These are phyloP conservation scores for Ascochyta clinopodiicola DNA, from an alignment of 2,329 filamentous ascomycete genomes.

Conservation along the genomic window DNA sequence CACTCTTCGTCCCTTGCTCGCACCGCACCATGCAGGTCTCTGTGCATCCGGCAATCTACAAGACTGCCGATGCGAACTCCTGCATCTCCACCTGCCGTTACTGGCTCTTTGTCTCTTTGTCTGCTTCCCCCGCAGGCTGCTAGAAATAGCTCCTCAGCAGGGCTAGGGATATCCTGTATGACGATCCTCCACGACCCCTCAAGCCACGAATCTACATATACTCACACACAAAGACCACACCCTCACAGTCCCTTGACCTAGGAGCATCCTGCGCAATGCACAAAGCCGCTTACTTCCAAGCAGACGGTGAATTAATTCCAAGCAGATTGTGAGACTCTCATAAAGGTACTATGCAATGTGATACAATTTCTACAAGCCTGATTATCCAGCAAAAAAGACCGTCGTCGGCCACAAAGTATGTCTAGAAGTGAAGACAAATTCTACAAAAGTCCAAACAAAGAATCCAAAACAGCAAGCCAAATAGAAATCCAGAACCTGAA, in stretches of 20 bases:
- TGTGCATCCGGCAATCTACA: neutral
- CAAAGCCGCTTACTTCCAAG: no score
- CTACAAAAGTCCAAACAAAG: neutral
- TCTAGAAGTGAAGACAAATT: slow-evolving; percentile 4
- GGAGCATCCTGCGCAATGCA: neutral
- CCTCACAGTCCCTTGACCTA: neutral
- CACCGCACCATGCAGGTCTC: neutral
- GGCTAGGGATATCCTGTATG: neutral
- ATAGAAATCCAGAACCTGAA: slow-evolving; percentile 20
- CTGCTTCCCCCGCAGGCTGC: neutral
- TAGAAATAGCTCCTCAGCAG: neutral
- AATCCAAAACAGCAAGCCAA: neutral
- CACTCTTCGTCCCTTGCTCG: slow-evolving; percentile 6
- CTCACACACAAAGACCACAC: neutral
- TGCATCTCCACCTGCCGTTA: neutral
- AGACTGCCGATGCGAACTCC: slow-evolving; percentile 1
- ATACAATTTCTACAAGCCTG: slow-evolving; percentile 14
- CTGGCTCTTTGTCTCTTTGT: neutral
- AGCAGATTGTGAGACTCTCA: no score
- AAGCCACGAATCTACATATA: neutral
- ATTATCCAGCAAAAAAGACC: slow-evolving; percentile 13
- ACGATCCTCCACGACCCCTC: neutral
- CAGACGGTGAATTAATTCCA: no score
- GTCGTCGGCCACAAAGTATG: slow-evolving; percentile 2
- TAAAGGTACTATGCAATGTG: neutral